Percentiles rank a stretch among this genome's conserved stretches.
These are phyloP conservation scores for Achlya hypogyna DNA, from an alignment of 352 stramenopile species.

Conservation along the genomic window DNA sequence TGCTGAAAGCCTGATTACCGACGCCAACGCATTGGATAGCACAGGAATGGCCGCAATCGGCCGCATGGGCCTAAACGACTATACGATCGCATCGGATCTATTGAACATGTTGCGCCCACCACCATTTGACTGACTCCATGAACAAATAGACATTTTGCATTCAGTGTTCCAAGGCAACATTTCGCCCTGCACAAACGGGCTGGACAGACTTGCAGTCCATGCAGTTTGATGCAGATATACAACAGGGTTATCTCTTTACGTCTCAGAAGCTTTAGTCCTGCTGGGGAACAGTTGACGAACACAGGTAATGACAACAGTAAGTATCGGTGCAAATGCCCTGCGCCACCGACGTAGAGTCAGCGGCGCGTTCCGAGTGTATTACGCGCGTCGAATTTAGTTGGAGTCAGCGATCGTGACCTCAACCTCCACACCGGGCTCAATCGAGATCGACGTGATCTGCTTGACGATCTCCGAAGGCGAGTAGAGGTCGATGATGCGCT, in stretches of 20 bases:
- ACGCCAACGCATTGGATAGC: background rate
- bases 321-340: background rate
- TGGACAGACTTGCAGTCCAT: too few relatives aligned
- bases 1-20: background rate
- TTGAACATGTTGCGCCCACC: background rate
- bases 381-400: slow-evolving; percentile 35
- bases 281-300: background rate
- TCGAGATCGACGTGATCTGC: slow-evolving; percentile 99
- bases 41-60: background rate
- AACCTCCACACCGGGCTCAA: slow-evolving; percentile 98
- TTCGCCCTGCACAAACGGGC: too few relatives aligned
- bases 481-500: slow-evolving; percentile 99
- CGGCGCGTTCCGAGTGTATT: too few relatives aligned
- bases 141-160: too few relatives aligned
- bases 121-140: too few relatives aligned
- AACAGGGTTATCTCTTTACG: too few relatives aligned
- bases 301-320: background rate
- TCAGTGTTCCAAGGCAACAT: too few relatives aligned
- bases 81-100: background rate
- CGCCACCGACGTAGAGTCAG: too few relatives aligned
- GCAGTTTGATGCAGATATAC: too few relatives aligned
- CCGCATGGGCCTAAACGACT: background rate
- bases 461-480: slow-evolving; percentile 98
- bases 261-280: background rate
- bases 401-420: slow-evolving; percentile 96